These are phyloP conservation scores for Porogramme epimiltina DNA, from an alignment of 1,284 basidiomycete genomes.

Conservation along the genomic window DNA sequence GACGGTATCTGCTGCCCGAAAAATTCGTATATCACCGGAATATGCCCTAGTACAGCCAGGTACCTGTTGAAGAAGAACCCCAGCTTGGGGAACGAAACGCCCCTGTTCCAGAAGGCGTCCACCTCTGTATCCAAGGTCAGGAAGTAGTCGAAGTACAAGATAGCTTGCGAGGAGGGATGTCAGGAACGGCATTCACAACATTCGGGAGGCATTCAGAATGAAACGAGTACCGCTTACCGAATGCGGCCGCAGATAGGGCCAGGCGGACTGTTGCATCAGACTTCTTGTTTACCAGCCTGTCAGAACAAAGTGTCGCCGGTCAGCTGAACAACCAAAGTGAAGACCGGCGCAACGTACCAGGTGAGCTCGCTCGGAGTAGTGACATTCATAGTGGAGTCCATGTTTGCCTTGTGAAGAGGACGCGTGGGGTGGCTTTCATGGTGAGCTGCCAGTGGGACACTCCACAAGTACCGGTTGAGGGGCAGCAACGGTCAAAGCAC, in stretches of 20 bases:
- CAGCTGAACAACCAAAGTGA: no score
- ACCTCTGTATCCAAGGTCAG: slow-evolving; percentile 33
- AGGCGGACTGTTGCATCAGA: neutral
- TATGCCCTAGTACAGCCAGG: slow-evolving; percentile 2
- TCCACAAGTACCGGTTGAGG: no score
- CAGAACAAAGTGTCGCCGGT: no score
- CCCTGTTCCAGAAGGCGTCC: slow-evolving; percentile 4
- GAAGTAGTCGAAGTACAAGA: slow-evolving; percentile 6
- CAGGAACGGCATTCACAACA: neutral
- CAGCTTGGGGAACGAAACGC: neutral
- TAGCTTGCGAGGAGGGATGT: neutral
- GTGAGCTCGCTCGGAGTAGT: no score
- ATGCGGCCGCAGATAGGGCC: neutral
- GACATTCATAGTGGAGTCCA: no score
- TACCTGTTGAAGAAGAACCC: slow-evolving; percentile 13
- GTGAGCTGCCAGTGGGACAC: no score
- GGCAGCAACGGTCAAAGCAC: no score
- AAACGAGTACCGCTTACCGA: neutral
- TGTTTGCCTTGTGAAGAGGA: no score
- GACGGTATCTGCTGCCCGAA: neutral
- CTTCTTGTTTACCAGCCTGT: neutral
- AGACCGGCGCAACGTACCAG: no score
- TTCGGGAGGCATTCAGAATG: neutral
- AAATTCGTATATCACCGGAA: slow-evolving; percentile 5
- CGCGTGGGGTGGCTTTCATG: no score